Evolutionary conservation across 2,329 filamentous ascomycete genomes (phyloP).

Genomic region (Colletotrichum zoysiae): DNA sequence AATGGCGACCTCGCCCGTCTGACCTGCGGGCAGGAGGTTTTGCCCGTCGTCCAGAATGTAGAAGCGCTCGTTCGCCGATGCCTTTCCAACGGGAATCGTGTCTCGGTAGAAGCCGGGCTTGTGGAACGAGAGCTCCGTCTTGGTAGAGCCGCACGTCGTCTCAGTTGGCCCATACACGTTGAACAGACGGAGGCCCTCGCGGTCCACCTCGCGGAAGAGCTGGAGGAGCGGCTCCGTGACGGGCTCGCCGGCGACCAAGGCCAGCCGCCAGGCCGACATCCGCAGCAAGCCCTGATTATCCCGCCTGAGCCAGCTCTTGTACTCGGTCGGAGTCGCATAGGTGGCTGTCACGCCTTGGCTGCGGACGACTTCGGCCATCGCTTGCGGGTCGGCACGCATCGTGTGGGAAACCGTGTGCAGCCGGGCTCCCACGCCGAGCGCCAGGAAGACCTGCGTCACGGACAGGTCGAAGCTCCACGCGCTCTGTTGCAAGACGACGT

Average conservation of each 20-base stretch:
- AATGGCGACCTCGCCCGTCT: constrained; percentile 50
- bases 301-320: neutral
- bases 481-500: constrained; percentile 54
- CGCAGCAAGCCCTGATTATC: neutral
- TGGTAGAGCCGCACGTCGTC: constrained; percentile 40
- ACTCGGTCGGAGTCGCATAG: constrained; percentile 6
- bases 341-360: neutral
- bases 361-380: neutral
- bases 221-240: constrained; percentile 31
- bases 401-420: constrained; percentile 5
- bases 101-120: constrained; percentile 22
- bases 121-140: constrained; percentile 34
- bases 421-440: constrained; percentile 1
- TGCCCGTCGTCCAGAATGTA: constrained; percentile 56
- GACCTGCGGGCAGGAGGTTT: constrained; percentile 53
- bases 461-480: constrained; percentile 45
- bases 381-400: constrained; percentile 5
- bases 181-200: constrained; percentile 28
- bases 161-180: constrained; percentile 52
- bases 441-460: constrained; percentile 10
- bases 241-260: constrained; percentile 43
- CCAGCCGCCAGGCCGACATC: constrained; percentile 41
- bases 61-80: constrained; percentile 50
- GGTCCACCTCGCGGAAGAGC: constrained; percentile 27
- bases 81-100: constrained; percentile 35